These are phyloP conservation scores for Podospora sp. DNA, from an alignment of 495 filamentous ascomycete species.

Conservation along the genomic window DNA sequence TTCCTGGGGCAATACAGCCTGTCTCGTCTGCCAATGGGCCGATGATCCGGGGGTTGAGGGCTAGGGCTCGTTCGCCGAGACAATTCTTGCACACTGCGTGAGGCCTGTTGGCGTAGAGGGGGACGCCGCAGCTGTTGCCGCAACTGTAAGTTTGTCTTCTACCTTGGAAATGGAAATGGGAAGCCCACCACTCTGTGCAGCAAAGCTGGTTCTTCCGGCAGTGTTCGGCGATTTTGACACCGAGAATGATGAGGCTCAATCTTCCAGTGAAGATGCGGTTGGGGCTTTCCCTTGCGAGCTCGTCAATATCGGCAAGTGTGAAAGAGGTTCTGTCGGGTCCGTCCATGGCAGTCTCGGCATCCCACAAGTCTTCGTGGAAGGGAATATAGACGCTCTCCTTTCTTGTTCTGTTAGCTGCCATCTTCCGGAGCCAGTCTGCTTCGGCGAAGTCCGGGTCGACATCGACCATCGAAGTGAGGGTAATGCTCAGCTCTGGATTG, in stretches of 20 bases:
- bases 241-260: conserved; percentile 58
- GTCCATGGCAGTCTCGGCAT: conserved; percentile 48
- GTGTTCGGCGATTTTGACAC: conserved; percentile 52
- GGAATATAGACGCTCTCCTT: conserved; percentile 56
- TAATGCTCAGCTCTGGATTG: conserved; percentile 44
- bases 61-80: conserved; percentile 42
- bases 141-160: not conserved
- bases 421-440: conserved; percentile 58
- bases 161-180: not conserved
- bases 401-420: conserved; percentile 52
- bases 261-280: conserved; percentile 57
- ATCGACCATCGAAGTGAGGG: conserved; percentile 54
- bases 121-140: conserved; percentile 55
- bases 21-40: conserved; percentile 60
- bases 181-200: conserved; percentile 59
- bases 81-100: conserved; percentile 57
- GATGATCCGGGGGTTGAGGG: conserved; percentile 59
- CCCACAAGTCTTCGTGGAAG: conserved; percentile 57
- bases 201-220: conserved; percentile 54
- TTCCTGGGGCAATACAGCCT: conserved; percentile 47
- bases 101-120: conserved; percentile 55
- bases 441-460: conserved; percentile 61
- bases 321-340: conserved; percentile 54
- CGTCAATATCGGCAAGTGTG: conserved; percentile 62
- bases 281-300: conserved; percentile 48